Conservation (phyloP, 352 stramenopile genomes). For the Pythium sukuiense region DNA sequence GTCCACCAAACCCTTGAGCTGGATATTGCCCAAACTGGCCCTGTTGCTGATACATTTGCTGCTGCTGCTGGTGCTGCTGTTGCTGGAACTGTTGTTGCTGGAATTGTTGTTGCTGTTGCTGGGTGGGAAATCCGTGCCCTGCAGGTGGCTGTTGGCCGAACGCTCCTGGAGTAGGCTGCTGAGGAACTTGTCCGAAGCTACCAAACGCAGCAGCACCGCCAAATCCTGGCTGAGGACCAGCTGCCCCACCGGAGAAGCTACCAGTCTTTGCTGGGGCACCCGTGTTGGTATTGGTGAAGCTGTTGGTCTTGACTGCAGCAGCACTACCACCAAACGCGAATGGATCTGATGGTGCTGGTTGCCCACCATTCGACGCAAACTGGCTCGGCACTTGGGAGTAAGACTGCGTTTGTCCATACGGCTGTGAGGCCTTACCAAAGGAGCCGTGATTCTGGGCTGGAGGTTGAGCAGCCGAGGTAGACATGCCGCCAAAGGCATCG, state of each 20-base stretch:
- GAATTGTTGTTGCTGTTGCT: conserved; percentile 29
- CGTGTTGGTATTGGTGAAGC: conserved; percentile 22
- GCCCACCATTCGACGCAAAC: conserved; percentile 7
- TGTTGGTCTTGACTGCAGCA: conserved; percentile 28
- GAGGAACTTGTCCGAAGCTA: conserved; percentile 12
- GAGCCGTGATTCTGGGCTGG: background rate
- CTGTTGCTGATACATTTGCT: conserved; percentile 18
- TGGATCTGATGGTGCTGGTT: conserved; percentile 26
- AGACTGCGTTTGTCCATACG: conserved; percentile 11
- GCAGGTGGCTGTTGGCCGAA: conserved; percentile 15
- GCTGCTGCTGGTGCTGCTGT: conserved; percentile 31
- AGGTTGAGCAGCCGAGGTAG: background rate
- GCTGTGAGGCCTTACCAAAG: conserved; percentile 1
- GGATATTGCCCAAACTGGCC: conserved; percentile 25
- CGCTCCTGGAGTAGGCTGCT: conserved; percentile 1
- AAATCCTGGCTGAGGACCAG: conserved; percentile 25
- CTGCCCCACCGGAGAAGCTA: conserved; percentile 19
- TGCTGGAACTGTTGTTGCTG: conserved; percentile 40
- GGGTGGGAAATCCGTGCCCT: conserved; percentile 19
- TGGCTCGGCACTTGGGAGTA: conserved; percentile 15
- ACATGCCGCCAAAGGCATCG: conserved; percentile 20
- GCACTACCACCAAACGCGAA: conserved; percentile 46
- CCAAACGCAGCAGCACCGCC: conserved; percentile 22
- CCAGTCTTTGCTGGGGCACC: conserved; percentile 25
- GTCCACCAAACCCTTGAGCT: conserved; percentile 23